Evolutionary conservation across 139 green algal genomes (phyloP), one percentile per base, ranked within the genome.

Genomic region (Pleodorina starrii): DNA sequence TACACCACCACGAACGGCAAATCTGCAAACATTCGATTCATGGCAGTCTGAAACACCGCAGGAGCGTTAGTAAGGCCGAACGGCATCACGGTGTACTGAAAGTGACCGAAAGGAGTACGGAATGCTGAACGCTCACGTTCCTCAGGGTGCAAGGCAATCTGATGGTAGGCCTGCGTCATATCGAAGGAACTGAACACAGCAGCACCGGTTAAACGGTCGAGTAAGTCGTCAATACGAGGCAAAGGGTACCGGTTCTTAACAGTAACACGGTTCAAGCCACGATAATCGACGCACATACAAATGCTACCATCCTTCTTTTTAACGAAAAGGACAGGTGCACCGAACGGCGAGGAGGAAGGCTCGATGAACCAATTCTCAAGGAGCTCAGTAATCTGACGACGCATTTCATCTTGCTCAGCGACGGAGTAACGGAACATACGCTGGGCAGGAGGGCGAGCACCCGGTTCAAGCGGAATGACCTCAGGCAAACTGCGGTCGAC

Each of bases 251-350:
- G 46, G 17, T 90, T 89, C 72, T 90, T 87, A 0, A 91, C 23
- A 11, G 85, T 92, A 0, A 54, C 68, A 3, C 66, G n/a, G 29
- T 92, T 93, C 7, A 93, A 46, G 5, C 60, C 85, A 27, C 92
- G 69, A 59, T 92, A 91, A 36, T 93, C 86, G 4, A 96, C 76
- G 40, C 86, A 93, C 87, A 96, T 92, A 0, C 94, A 68, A 11
- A 95, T 43, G 35, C 11, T n/a, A 2, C 92, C 93, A 63, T 93
- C 86, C n/a, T 94, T 94, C 90, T 96, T 96, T 2, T 63, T 44
- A 3, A 91, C 87, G 84, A 93, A 93, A 3, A 95, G n/a, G 0
- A 93, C 57, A 6, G 90, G 89, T 16, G 92, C 87, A 36, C 88
- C 90, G 46, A 46, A 95, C 5, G 92, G 87, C 11, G 54, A 90